Percentiles rank a stretch among this genome's conserved stretches.
Evolutionary conservation across 2,329 filamentous ascomycete genomes (phyloP).

Genomic region (Aspergillus sp.): DNA sequence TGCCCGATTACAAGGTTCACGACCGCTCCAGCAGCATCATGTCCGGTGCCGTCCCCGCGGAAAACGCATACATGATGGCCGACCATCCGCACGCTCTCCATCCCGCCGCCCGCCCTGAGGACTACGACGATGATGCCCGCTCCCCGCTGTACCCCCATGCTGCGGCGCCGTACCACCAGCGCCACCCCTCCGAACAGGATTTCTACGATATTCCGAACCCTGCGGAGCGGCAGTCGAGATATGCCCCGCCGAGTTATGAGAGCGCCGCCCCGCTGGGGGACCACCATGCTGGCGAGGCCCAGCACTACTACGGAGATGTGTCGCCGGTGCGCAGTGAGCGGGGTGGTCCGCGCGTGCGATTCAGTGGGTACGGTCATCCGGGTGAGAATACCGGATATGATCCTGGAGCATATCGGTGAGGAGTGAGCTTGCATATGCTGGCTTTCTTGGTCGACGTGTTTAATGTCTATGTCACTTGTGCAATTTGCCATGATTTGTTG

Average conservation of each 20-base stretch:
- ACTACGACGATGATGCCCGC: constrained; percentile 3
- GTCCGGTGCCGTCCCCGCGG: constrained; percentile 10
- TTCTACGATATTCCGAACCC: constrained; percentile 6
- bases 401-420: constrained; percentile 30
- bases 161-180: not conserved
- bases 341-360: constrained; percentile 17
- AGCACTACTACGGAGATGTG: constrained; percentile 30
- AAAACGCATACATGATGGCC: not conserved
- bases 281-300: constrained; percentile 23
- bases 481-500: not conserved
- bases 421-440: not conserved
- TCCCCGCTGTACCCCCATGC: constrained; percentile 2
- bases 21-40: constrained; percentile 20
- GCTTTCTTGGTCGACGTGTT: not conserved
- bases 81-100: not conserved
- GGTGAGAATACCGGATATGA: constrained; percentile 37
- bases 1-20: constrained; percentile 38
- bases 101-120: not conserved
- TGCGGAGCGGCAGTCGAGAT: constrained; percentile 1
- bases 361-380: constrained; percentile 20
- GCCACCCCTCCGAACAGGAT: constrained; percentile 4
- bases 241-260: constrained; percentile 3
- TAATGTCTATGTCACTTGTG: not conserved
- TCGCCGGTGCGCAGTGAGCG: constrained; percentile 18
- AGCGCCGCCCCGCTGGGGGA: constrained; percentile 14